These are phyloP conservation scores for Diaporthe destruens DNA, from an alignment of 2,329 filamentous ascomycete genomes.

Conservation along the genomic window DNA sequence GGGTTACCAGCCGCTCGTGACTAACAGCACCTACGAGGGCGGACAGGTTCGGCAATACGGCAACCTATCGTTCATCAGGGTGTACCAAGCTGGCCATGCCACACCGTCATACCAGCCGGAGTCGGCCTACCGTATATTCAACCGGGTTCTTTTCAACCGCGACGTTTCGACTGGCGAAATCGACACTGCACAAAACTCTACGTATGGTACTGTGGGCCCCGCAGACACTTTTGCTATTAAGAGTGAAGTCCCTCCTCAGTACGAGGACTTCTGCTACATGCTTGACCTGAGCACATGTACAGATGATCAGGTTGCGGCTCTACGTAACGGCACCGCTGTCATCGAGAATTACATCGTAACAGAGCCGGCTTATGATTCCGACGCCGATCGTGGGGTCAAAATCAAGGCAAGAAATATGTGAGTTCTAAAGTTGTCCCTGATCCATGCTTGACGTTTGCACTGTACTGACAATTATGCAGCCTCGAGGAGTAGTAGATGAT, in stretches of 20 bases:
- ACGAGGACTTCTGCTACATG: constrained; percentile 27
- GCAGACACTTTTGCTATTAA: constrained; percentile 18
- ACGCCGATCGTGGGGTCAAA: neutral
- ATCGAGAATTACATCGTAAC: constrained; percentile 43
- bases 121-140: constrained; percentile 60
- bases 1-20: constrained; percentile 74
- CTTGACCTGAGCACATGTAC: constrained; percentile 19
- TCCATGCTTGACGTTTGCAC: too few relatives aligned
- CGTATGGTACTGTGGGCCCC: constrained; percentile 19
- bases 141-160: constrained; percentile 60
- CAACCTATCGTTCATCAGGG: constrained; percentile 69
- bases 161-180: constrained; percentile 59
- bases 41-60: constrained; percentile 76
- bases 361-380: neutral
- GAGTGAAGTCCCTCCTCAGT: constrained; percentile 10
- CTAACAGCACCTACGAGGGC: constrained; percentile 62
- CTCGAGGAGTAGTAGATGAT: too few relatives aligned
- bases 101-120: constrained; percentile 62
- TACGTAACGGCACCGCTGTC: constrained; percentile 39
- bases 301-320: constrained; percentile 42
- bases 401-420: neutral
- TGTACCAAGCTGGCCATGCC: constrained; percentile 68
- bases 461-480: neutral
- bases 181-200: constrained; percentile 13
- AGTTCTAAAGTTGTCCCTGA: neutral